phyloP scores from a whole-genome alignment of 176 grass and related monocot species.

The Elymus sibiricus region DNA sequence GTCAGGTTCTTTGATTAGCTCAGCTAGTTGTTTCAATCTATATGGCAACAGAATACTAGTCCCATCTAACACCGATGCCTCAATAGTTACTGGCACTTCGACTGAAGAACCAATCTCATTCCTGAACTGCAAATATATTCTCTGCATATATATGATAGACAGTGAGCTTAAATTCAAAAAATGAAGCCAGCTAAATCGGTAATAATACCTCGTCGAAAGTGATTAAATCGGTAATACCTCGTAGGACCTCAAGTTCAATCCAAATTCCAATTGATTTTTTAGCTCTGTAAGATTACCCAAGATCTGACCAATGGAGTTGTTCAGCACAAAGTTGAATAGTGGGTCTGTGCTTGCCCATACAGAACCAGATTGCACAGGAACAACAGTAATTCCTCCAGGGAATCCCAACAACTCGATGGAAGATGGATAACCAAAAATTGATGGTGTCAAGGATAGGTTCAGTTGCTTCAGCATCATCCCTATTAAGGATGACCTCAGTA shows the following conservation, averaged over 20 bases:
- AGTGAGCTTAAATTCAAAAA: conserved; percentile 16
- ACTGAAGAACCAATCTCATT: conserved; percentile 70
- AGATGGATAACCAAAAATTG: conserved; percentile 63
- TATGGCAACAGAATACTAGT: conserved; percentile 56
- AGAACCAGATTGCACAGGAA: conserved; percentile 58
- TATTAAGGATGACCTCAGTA: conserved; percentile 72
- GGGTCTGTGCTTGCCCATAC: conserved; percentile 48
- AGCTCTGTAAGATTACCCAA: conserved; percentile 65
- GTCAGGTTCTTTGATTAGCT: conserved; percentile 52
- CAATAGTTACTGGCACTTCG: conserved; percentile 44
- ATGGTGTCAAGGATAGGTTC: conserved; percentile 62
- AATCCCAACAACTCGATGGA: conserved; percentile 60
- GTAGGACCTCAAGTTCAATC: conserved; percentile 65
- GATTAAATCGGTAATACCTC: conserved; percentile 46
- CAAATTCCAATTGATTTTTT: conserved; percentile 64
- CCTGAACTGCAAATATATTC: conserved; percentile 60
- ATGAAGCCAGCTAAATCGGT: background rate
- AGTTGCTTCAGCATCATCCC: conserved; percentile 59
- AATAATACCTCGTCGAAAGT: background rate
- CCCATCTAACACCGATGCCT: conserved; percentile 62
- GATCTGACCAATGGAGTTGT: conserved; percentile 57
- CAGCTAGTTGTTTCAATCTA: conserved; percentile 78
- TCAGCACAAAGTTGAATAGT: conserved; percentile 71
- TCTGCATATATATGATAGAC: conserved; percentile 33
- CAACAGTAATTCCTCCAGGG: conserved; percentile 73